Base-by-base conservation (phyloP, 2,329 filamentous ascomycete genomes). In the Colletotrichum plurivorum region DNA sequence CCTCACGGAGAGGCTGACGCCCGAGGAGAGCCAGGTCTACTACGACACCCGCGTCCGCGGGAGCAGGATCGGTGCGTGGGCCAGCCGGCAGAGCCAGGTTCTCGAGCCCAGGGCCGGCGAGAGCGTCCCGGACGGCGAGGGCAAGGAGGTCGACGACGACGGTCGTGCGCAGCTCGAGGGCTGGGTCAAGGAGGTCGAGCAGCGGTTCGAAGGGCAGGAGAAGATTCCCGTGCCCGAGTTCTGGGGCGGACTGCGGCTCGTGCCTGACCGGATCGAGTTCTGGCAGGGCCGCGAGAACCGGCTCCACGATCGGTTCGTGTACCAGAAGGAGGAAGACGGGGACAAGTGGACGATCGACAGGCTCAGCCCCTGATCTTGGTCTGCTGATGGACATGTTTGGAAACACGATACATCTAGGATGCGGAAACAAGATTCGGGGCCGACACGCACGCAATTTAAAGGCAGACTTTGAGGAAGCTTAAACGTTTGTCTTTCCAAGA, bases 241-340 rank as follows among this genome's bases (percentile, higher is more conserved):
- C 79, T 99, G 96, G 96, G 96, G 96, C 36, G 96, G 96, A 0
- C 78, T 98, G 78, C 90, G 95, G 74, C 88, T 99, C 69, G 87
- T 95, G 72, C 95, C 96, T 0, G 92, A 94, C 76, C 89, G 90
- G 74, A 87, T 99, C 56, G 96, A 99, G 86, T 99, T 99, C 79
- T 99, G 96, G 90, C 95, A 98, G 85, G 96, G 96, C 3, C 88
- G 96, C 75, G 88, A 94, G 77, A 97, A 92, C 82, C 87, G 96
- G 69, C 82, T 99, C 80, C 96, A 99, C 82, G 96, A 99, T 85
- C 92, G 96, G 25, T 98, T 99, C 79, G 88, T 91, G 71, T 98
- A 98, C 82, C 89, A 90, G 64, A 90, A 88, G 78, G 85, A 83
- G 60, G 80, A 74, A 12, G 79, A 74, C 18, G 79, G 81, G 63